Base-by-base conservation (phyloP, 202 grass and related monocot genomes). In the Panicum virgatum region DNA sequence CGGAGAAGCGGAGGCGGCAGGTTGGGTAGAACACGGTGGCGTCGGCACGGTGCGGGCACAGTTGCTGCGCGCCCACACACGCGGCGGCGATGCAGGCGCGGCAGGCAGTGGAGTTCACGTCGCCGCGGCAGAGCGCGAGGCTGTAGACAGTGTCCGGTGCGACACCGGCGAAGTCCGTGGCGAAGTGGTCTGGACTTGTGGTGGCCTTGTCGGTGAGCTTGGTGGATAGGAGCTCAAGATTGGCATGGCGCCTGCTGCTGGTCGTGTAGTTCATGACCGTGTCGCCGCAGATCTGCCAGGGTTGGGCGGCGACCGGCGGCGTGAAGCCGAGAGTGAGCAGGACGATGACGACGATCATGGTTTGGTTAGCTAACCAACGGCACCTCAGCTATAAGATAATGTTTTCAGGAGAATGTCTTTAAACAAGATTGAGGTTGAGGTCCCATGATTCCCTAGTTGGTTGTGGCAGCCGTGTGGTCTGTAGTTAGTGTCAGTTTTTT, bases 1-100 rank as follows among this genome's bases (percentile, higher is more conserved):
- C 22, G 8, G 90, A 92, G 73, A 83, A 92, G 48, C 73, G 26
- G 26, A 92, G 78, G 12, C 77, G 69, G 66, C 82, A 88, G 26
- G 60, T 26, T 5, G 37, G 53, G 59, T 73, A 54, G 69, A 40
- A 75, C 14, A 83, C n/a, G 59, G 37, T 36, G 1, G 3, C 71
- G 14, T 38, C 39, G 7, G 9, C 65, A 22, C 7, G 19, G 56
- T 1, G 1, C 0, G 56, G 48, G 73, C 73, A 76, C 4, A 11
- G 22, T 54, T 3, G 22, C 15, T 61, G 73, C 14, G 54, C 54
- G 13, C 23, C 34, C 8, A 3, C 10, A 10, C n/a, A n/a, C 1
- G 47, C 32, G 19, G 3, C 4, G 78, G 23, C 18, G 61, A 60
- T 18, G 81, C 81, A 88, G 13, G 4, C 3, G 56, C 67, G n/a